Evolutionary conservation across 257 asterid species (phyloP), one percentile per base, ranked within the genome.

Genomic region (Capsicum pubescens): DNA sequence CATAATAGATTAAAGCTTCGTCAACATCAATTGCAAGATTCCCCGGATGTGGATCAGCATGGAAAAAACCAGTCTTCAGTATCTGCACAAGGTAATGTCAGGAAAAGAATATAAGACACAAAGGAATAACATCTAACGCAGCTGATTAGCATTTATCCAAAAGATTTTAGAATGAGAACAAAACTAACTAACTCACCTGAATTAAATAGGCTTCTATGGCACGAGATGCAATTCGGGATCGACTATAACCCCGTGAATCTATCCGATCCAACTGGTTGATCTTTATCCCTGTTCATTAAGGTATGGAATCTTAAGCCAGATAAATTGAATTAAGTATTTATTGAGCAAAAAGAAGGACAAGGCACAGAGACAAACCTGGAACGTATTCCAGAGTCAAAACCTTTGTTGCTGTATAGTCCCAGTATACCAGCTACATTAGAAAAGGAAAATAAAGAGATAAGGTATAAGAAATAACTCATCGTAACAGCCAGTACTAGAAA

Each of bases 41-140:
- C 86, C 99, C 99, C 35, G 99, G 99, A 86, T 96, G 99, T 72
- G 99, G 99, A 90, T 96, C 99, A 69, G 99, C 99, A 78, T 96
- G 99, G 88, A 96, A 96, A 89, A 96, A 96, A 79, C 99, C 99
- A n/a, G 98, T 94, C 88, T 84, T 94, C 81, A 96, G 88, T 87
- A 96, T 94, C 98, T 96, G 94, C 83, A 87, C 72, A 46, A 44
- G 59, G 7, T 61, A 82, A 82, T 56, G 68, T 85, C 32, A 61
- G 84, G 21, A 81, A 9, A 36, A 42, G 74, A 82, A 63, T 16
- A 64, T 80, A 14, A 66, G 44, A 52, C 55, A 84, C 68, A 46
- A 61, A 83, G 50, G 16, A 83, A 36, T 76, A 11, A 9, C 61
- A 42, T 6, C 48, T 69, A 56, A 21, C 6, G 15, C 58, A 35